These are phyloP conservation scores for Actinidia arguta DNA, from an alignment of 179 eudicot species.

Conservation along the genomic window DNA sequence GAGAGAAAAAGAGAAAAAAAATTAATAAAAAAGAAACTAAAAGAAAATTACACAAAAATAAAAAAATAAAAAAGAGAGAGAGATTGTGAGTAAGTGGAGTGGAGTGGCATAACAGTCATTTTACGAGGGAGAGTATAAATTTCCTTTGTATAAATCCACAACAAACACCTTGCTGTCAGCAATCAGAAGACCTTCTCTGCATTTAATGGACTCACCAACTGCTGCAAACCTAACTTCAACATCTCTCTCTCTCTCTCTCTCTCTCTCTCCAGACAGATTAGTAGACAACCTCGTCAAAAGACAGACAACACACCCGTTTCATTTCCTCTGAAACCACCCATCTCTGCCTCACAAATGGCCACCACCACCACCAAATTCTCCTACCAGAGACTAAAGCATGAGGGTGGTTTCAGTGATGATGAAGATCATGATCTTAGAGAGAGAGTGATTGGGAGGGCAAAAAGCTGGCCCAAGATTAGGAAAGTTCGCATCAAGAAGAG, in stretches of 20 bases:
- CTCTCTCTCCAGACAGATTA: not conserved
- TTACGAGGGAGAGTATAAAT: too few species aligned
- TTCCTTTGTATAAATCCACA: too few species aligned
- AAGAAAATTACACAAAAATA: too few species aligned
- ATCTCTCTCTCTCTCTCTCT: not conserved
- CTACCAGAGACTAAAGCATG: constrained; percentile 62
- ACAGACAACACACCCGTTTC: not conserved
- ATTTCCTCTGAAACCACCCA: not conserved
- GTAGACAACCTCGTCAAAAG: not conserved
- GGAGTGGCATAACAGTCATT: too few species aligned
- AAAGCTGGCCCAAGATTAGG: constrained; percentile 37
- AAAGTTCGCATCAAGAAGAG: constrained; percentile 40
- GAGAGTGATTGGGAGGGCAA: constrained; percentile 32
- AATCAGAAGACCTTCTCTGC: not conserved
- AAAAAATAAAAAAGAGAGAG: too few species aligned
- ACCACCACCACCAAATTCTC: constrained; percentile 39
- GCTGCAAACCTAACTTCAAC: not conserved
- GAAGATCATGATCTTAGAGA: constrained; percentile 25
- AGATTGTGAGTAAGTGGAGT: too few species aligned
- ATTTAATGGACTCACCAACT: constrained; percentile 22
- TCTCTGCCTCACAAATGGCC: constrained; percentile 23
- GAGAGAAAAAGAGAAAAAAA: too few species aligned
- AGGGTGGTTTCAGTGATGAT: constrained; percentile 42
- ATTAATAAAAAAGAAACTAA: too few species aligned
- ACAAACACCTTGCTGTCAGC: not conserved